Conservation (phyloP, 441 rosid species). For the Isatis lusitanica region DNA sequence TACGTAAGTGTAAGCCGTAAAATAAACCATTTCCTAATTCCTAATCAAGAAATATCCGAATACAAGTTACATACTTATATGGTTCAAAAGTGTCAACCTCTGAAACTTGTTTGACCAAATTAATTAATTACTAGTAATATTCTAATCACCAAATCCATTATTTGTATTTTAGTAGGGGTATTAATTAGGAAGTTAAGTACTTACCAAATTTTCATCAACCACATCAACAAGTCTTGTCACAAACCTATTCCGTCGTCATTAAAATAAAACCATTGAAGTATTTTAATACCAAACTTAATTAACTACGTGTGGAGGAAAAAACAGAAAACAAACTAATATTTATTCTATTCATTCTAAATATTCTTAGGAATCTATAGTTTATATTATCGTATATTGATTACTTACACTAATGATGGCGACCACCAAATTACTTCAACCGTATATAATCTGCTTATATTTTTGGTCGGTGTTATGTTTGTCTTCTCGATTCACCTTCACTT, state of each 20-base stretch:
- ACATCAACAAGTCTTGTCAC: conserved; percentile 14
- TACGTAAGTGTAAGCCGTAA: neutral
- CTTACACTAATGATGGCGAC: no score
- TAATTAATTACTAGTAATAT: neutral
- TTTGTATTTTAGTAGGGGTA: neutral
- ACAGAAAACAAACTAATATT: neutral
- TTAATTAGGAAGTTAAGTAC: neutral
- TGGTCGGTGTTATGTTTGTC: no score
- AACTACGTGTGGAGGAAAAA: neutral
- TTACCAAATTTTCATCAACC: neutral
- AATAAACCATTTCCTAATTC: neutral
- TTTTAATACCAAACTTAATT: neutral
- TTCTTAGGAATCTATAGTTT: no score
- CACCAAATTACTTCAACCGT: no score
- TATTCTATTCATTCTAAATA: neutral
- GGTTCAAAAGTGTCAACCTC: conserved; percentile 17
- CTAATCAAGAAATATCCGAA: neutral
- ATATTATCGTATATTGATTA: no score
- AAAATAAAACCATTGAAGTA: neutral
- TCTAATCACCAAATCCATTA: conserved; percentile 11
- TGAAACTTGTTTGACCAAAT: conserved; percentile 7
- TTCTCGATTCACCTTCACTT: no score
- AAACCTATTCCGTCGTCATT: neutral
- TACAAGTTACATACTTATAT: neutral
- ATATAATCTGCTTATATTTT: no score